Base-by-base conservation (phyloP, 2,329 filamentous ascomycete species). In the Magnaporthiopsis rhizophila region DNA sequence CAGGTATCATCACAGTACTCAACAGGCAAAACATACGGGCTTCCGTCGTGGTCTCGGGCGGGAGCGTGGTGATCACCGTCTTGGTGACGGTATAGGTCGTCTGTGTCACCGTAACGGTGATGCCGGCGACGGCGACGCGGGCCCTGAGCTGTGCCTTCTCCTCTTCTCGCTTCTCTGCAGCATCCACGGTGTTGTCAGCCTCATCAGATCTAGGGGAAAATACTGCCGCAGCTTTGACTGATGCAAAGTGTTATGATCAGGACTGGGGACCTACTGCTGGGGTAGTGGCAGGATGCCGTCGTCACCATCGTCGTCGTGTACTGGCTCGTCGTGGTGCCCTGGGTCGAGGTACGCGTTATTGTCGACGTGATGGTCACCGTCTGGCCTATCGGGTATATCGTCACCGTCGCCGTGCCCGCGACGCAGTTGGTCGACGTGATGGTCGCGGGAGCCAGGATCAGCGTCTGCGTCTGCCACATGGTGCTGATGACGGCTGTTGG, bases 41-140 rank as follows among this genome's bases (percentile, higher is more conserved):
- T 53, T 77, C 75, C 15, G 75, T 78, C 1, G 70, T 72, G 0
- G 75, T 77, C 28, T 65, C 61, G 0, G 71, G 70, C 1, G 73
- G 72, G 7, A 74, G 64, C 0, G 73, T 74, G 3, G 75, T 77
- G 24, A 73, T 65, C 8, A 68, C 67, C 0, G 75, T 77, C 66
- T 73, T 72, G 3, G 75, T 78, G 36, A 77, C 71, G 2, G 72
- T 74, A 56, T 65, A 71, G 8, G 72, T 76, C 1, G 75, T 77
- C 64, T 77, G 72, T 5, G 75, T 78, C 62, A 73, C 68, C 0
- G 75, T 78, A 26, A 75, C 71, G 0, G 75, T 77, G 12, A 72
- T 72, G 11, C 73, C 71, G 50, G 72, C 71, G 59, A 75, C 68
- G 12, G 70, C 69, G 8, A 67, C 70, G 66, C 68, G 61, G 62